Evolutionary conservation across 192 early-diverging fungal genomes (phyloP).

Genomic region (Gigaspora rosea): DNA sequence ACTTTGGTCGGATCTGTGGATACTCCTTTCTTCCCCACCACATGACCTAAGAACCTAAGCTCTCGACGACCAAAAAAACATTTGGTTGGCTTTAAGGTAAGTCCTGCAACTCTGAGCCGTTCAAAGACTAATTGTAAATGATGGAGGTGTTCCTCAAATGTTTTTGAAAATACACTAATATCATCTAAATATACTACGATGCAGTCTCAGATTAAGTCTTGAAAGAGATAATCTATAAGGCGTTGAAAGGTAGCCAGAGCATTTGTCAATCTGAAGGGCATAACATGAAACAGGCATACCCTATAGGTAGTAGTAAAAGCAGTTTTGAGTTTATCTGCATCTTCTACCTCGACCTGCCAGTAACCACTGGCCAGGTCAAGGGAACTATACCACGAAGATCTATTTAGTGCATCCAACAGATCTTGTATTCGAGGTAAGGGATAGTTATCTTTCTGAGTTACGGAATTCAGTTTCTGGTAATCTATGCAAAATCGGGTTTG

Average conservation of each 20-base stretch:
- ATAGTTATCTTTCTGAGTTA: conserved; percentile 40
- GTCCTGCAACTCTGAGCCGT: background rate
- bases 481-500: background rate
- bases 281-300: conserved; percentile 22
- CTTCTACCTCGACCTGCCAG: conserved; percentile 26
- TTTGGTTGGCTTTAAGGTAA: conserved; percentile 8
- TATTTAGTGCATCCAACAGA: conserved; percentile 17
- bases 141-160: conserved; percentile 24
- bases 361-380: conserved; percentile 30
- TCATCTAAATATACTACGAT: conserved; percentile 42
- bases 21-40: background rate
- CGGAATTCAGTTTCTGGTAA: conserved; percentile 34
- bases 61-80: conserved; percentile 8
- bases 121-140: conserved; percentile 20
- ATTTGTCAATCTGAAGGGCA: conserved; percentile 40
- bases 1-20: conserved; percentile 12
- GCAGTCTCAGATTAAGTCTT: background rate
- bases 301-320: conserved; percentile 34
- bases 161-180: conserved; percentile 34
- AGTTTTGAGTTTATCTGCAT: conserved; percentile 7
- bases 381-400: conserved; percentile 30
- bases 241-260: conserved; percentile 36
- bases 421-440: conserved; percentile 46
- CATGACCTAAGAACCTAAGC: conserved; percentile 23
- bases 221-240: conserved; percentile 29